phyloP scores from a whole-genome alignment of 2,329 filamentous ascomycete genomes.

The Epichloe sp. region DNA sequence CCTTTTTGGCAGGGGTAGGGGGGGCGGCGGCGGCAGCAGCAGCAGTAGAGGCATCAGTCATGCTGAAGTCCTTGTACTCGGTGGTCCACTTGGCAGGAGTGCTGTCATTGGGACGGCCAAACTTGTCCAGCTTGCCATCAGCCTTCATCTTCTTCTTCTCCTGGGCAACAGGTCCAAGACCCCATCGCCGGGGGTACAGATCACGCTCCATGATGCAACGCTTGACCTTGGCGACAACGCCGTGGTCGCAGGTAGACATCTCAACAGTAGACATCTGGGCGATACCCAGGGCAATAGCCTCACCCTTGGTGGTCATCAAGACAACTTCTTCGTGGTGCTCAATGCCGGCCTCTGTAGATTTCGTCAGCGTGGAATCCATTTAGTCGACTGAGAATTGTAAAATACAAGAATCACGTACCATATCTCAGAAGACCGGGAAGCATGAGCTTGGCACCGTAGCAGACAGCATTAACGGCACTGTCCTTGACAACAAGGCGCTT shows the following conservation, averaged over 20 bases:
- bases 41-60: conserved; percentile 33
- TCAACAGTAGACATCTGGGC: conserved; percentile 97
- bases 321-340: conserved; percentile 95
- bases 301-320: conserved; percentile 97
- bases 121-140: conserved; percentile 97
- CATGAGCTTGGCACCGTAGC: conserved; percentile 98
- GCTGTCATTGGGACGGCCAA: conserved; percentile 77
- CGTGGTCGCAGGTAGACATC: conserved; percentile 92
- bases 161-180: conserved; percentile 77
- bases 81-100: conserved; percentile 88
- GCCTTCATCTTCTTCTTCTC: conserved; percentile 99
- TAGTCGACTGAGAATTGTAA: conserved; percentile 6
- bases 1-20: conserved; percentile 14
- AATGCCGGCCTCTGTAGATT: conserved; percentile 60
- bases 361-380: conserved; percentile 7
- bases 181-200: conserved; percentile 93
- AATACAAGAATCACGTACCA: conserved; percentile 37
- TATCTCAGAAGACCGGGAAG: conserved; percentile 90
- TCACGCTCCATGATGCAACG: conserved; percentile 99
- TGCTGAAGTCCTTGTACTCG: conserved; percentile 83
- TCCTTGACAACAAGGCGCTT: conserved; percentile 96
- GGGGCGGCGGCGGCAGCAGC: conserved; percentile 27
- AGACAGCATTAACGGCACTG: conserved; percentile 75
- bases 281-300: conserved; percentile 92
- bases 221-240: conserved; percentile 97